Evolutionary conservation across 164 flowering plant genomes (phyloP), one percentile per base, ranked within the genome.

Genomic region (Stephania cephalantha): DNA sequence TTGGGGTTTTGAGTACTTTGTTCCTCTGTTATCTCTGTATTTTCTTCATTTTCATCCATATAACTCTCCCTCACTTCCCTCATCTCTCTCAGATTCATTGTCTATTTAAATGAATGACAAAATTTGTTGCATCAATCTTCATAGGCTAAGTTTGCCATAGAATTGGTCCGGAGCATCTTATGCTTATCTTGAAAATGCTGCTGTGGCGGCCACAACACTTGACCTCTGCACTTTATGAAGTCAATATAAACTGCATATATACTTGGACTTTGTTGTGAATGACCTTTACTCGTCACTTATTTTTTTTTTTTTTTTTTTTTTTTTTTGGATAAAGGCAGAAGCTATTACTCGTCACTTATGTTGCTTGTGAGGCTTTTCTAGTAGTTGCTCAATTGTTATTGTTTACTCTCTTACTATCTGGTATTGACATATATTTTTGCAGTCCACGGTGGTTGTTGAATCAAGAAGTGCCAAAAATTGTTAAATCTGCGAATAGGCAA

Each of bases 391-490:
- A 29, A 18, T 61, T 61, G 29, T 61, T 25, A 68, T 42, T 73
- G 64, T 67, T 50, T 12, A 64, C 31, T 9, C 22, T 35, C 29
- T 52, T 67, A 67, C 25, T 31, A 68, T 68, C 68, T 73, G 68
- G 74, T 72, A 50, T n/a, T 68, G 68, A 46, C 65, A 18, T 73
- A 76, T 25, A 30, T 80, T 73, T 50, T 5, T 90, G 89, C 94
- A 96, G 99, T 83, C 97, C 97, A 66, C 85, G 90, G 71, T 91
- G 97, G 95, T 81, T 94, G 78, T 80, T 96, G 89, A 91, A 91
- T 81, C 97, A 92, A 80, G 99, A 94, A 82, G 97, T 96, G n/a
- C 88, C 97, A 29, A 96, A 92, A 83, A 86, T 94, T 78, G 95
- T 96, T 25, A 91, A 86, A 87, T 94, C 99, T 70, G 84, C 91